Base-by-base conservation (phyloP, 169 alveolate genomes). In the Theileria sp. region DNA sequence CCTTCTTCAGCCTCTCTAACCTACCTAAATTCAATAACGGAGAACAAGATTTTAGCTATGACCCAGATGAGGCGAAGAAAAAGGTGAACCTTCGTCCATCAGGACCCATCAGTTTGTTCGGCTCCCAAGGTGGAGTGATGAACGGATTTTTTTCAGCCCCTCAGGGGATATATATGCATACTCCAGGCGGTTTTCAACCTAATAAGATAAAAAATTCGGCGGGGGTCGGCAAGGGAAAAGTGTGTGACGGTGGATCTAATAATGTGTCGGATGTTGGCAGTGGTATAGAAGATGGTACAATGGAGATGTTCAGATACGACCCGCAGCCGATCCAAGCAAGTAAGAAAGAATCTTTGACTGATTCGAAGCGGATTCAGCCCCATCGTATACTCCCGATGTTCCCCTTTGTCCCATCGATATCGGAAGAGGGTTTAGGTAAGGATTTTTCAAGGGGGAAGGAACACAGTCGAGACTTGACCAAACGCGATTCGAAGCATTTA, bases 291-390 rank as follows among this genome's bases (percentile, higher is more conserved):
- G 79, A 74, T 23, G 64, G 64, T 9, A 38, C 80, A 8, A 74
- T 74, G 80, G 68, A 74, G 23, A 74, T 74, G 80, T 74, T 36
- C 64, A 44, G 64, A 23, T 74, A 74, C 44, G 64, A 23, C 54
- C 80, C 80, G 28, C 80, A 64, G 50, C 79, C 89, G 23, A 83
- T 83, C 86, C 68, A 68, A 76, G 79, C 34, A 80, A 76, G 73
- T 26, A 30, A 62, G 65, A 77, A 77, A 62, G 86, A 77, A 28
- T 30, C 50, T 19, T 38, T 64, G 72, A 30, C 72, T 28, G 81
- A 51, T 36, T 44, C 72, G 0, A 36, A 74, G 72, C 58, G 6
- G 65, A 60, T 74, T 15, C 68, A 74, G 58, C 78, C 80, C 25
- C 70, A 21, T 17, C 17, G 65, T 7, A 77, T 83, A 77, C 61